Evolutionary conservation across 306 rosid species (phyloP), one percentile per base, ranked within the genome.

Genomic region (Sechiopsis laciniata): DNA sequence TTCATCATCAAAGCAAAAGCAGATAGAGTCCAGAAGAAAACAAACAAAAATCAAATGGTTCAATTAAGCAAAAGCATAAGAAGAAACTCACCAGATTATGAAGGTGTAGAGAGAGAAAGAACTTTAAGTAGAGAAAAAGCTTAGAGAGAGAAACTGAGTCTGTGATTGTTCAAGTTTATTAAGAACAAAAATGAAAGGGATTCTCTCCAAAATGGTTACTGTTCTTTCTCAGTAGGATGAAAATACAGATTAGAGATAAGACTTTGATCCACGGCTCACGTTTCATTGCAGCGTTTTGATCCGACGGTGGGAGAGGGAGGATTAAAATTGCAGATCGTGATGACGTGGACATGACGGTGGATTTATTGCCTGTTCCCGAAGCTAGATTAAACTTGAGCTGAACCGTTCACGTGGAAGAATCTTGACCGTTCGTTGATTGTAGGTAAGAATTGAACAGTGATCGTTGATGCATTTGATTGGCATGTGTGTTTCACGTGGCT

Each of bases 51-150:
- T 6, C 15, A 5, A 24, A 80, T 26, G 35, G 4, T 2, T 16
- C 32, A 0, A 53, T 35, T n/a, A 26, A 73, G 71, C 5, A 72
- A 80, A 26, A 79, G 57, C 16, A 78, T 64, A 76, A 5, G 37
- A 32, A 67, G 81, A 67, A 51, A 81, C 79, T 64, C 76, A 89
- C 96, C 96, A 77, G 84, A 59, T 53, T 79, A 64, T 50, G 17
- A 37, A 58, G 79, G 46, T 52, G 73, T 13, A 74, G 64, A 32
- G 71, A 75, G 73, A 71, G 77, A 55, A 40, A 55, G 74, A 21
- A 0, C 57, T 70, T 48, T 51, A 24, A 48, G 56, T 7, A 55
- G 65, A 37, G 82, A 35, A 67, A 74, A 65, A 52, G 65, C 10
- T 3, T 57, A 50, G 42, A 67, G 69, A 75, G 81, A 74, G 77